phyloP scores from a whole-genome alignment of 2,329 filamentous ascomycete genomes.

The Paraphaeosphaeria sporulosa region DNA sequence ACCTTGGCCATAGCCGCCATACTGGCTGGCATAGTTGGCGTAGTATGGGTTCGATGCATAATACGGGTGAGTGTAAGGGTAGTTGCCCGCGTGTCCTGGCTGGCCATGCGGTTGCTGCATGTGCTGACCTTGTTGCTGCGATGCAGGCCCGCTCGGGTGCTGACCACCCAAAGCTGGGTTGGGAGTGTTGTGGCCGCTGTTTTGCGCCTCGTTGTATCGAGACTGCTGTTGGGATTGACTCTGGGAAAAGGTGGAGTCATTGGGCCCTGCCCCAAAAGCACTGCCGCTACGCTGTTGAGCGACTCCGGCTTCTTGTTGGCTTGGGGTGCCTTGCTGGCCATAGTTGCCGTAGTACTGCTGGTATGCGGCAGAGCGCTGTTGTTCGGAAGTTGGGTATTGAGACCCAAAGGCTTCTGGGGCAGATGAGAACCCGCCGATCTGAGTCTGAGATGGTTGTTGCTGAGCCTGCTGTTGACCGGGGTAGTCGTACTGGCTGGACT shows the following conservation, averaged over 20 bases:
- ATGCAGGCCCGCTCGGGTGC: constrained; percentile 58
- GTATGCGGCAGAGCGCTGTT: constrained; percentile 76
- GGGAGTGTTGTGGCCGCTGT: constrained; percentile 89
- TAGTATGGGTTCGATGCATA: constrained; percentile 69
- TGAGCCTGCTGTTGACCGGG: constrained; percentile 63
- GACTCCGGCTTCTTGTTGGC: constrained; percentile 74
- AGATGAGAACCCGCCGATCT: constrained; percentile 73
- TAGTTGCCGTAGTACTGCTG: constrained; percentile 69
- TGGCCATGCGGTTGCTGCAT: constrained; percentile 61
- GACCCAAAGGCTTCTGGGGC: constrained; percentile 81
- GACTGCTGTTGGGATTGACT: constrained; percentile 70
- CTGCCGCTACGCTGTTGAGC: constrained; percentile 79
- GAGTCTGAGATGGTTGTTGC: constrained; percentile 56
- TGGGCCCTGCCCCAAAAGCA: constrained; percentile 71
- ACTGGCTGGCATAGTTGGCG: constrained; percentile 69
- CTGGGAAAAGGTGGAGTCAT: constrained; percentile 68
- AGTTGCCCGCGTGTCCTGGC: constrained; percentile 51
- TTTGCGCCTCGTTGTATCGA: constrained; percentile 78
- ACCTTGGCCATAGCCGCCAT: constrained; percentile 60
- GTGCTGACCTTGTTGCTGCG: constrained; percentile 51
- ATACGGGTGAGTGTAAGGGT: constrained; percentile 64
- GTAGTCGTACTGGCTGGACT: constrained; percentile 58
- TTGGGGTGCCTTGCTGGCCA: constrained; percentile 57
- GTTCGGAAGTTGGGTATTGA: constrained; percentile 78
- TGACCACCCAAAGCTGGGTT: constrained; percentile 73